These are phyloP conservation scores for Hypoxylon sp. DNA, from an alignment of 2,329 filamentous ascomycete species.

Conservation along the genomic window DNA sequence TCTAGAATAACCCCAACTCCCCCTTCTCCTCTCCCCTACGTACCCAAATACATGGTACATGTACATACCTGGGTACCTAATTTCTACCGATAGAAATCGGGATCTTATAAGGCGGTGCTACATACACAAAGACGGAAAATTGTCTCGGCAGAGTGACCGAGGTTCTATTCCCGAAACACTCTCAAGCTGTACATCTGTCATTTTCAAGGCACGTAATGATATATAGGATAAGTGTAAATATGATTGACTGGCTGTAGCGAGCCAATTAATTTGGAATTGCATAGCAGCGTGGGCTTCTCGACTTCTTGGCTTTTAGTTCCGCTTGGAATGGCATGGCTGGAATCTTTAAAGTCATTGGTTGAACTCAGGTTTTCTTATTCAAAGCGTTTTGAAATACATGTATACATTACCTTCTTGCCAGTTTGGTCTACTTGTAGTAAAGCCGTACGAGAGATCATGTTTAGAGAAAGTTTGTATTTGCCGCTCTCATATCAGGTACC, in stretches of 20 bases:
- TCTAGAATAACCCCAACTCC: not conserved
- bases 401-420: not conserved
- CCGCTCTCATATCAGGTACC: not conserved
- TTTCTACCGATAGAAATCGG: too few species aligned
- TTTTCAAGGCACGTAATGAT: slow-evolving; percentile 8
- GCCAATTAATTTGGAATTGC: slow-evolving; percentile 2
- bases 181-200: slow-evolving; percentile 14
- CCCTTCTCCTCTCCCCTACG: too few species aligned
- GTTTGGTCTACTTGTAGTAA: too few species aligned
- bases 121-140: not conserved
- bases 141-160: not conserved
- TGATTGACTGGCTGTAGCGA: not conserved
- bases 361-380: not conserved
- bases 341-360: not conserved
- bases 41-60: not conserved
- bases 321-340: not conserved
- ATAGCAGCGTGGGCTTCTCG: not conserved
- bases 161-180: slow-evolving; percentile 6
- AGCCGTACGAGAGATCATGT: too few species aligned
- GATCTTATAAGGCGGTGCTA: too few species aligned
- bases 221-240: not conserved
- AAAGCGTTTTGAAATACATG: not conserved
- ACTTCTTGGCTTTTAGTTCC: not conserved
- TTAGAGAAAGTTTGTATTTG: too few species aligned
- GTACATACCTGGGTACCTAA: not conserved